Evolutionary conservation across 2,329 filamentous ascomycete genomes (phyloP), one percentile per base, ranked within the genome.

Genomic region (Dactylonectria estremocensis): DNA sequence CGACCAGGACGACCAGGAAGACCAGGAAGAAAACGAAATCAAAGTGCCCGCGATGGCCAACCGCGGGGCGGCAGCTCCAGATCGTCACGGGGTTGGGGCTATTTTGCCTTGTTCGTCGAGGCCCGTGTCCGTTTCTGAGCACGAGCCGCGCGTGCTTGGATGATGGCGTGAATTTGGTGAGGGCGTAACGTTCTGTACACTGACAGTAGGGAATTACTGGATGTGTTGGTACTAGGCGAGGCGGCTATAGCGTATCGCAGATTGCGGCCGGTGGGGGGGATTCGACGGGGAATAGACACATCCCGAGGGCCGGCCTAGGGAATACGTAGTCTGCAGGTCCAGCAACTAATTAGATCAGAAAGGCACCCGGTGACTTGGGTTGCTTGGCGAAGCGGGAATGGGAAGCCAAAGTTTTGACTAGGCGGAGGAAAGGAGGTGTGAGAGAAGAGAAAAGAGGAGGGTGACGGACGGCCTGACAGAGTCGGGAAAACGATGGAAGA

Each of bases 361-460:
- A 18, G 14, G 40, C n/a, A 43, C 40, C 16, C n/a, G 40, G 40
- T 43, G 40, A 14, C 40, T n/a, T 43, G 40, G 24, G 24, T 43
- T 43, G 40, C 40, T 43, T 43, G 40, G 40, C 40, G 16, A n/a
- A 43, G 40, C 16, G 4, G 40, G 40, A 43, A 43, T 43, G 16
- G 40, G n/a, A 16, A 43, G 24, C 24, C 40, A 43, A 14, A 43
- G 40, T 43, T 43, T 43, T n/a, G 40, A n/a, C 40, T 14, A 18
- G 40, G 40, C n/a, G 63, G 48, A 54, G 22, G 66, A 67, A 43
- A 54, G 22, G 66, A 67, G 70, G 61, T 59, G 45, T 10, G 35
- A 31, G 22, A n/a, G 50, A 48, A 20, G 50, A 48, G n/a, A 11
- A 37, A 49, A n/a, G 24, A 18, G 37, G 55, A 57, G 40, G 5